phyloP scores from a whole-genome alignment of 164 flowering plant genomes.

The Warburgia ugandensis region DNA sequence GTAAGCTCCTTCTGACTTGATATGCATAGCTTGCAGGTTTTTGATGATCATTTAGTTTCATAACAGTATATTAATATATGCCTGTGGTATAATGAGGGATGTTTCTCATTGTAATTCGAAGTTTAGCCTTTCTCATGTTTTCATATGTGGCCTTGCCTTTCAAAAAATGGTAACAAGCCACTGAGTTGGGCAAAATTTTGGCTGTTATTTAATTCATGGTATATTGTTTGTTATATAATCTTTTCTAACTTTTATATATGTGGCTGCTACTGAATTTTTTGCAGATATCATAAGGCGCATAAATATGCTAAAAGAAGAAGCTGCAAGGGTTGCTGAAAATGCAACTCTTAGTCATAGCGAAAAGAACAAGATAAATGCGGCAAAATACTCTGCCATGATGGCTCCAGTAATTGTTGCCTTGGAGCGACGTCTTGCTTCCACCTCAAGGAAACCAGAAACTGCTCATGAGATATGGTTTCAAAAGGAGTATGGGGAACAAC shows the following conservation, averaged over 20 bases:
- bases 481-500: slow-evolving; percentile 58
- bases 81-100: too few relatives aligned
- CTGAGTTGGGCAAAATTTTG: too few relatives aligned
- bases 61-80: too few relatives aligned
- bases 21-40: too few relatives aligned
- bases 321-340: slow-evolving; percentile 78
- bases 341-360: slow-evolving; percentile 71
- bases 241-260: not conserved
- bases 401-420: slow-evolving; percentile 90
- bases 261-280: too few relatives aligned
- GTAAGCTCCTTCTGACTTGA: too few relatives aligned
- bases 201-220: not conserved
- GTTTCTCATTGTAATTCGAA: too few relatives aligned
- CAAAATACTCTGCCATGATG: slow-evolving; percentile 97
- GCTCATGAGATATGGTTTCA: slow-evolving; percentile 92
- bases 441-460: slow-evolving; percentile 85
- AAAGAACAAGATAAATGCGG: slow-evolving; percentile 89
- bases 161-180: too few relatives aligned
- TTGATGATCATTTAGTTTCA: too few relatives aligned
- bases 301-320: slow-evolving; percentile 90
- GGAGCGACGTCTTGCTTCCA: slow-evolving; percentile 93
- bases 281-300: slow-evolving; percentile 90
- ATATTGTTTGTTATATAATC: not conserved
- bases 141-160: too few relatives aligned
- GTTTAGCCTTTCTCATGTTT: too few relatives aligned